Evolutionary conservation across 371 early-diverging fungal species (phyloP).

Genomic region (Apophysomyces trapeziformis): DNA sequence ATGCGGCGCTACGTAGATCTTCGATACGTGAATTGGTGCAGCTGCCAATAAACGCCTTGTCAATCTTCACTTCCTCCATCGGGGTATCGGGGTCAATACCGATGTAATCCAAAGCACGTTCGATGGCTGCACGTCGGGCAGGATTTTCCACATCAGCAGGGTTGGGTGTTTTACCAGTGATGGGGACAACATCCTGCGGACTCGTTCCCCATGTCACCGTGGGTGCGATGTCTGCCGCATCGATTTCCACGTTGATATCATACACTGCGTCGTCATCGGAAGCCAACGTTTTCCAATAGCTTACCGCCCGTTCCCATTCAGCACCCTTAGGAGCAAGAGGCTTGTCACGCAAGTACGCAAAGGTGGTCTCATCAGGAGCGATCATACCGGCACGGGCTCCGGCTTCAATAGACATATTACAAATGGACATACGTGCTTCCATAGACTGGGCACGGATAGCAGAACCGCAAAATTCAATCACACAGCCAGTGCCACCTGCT

Average conservation of each 20-base stretch:
- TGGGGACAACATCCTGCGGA: constrained; percentile 68
- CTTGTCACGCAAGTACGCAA: constrained; percentile 64
- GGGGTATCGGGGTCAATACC: constrained; percentile 67
- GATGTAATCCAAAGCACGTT: constrained; percentile 67
- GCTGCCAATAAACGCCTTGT: constrained; percentile 73
- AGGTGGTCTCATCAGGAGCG: constrained; percentile 71
- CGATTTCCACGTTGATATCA: constrained; percentile 62
- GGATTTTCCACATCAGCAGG: constrained; percentile 50
- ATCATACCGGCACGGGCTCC: constrained; percentile 79
- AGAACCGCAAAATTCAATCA: constrained; percentile 68
- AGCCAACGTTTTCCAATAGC: constrained; percentile 63
- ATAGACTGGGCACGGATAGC: constrained; percentile 54
- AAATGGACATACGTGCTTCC: constrained; percentile 75
- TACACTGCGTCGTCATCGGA: constrained; percentile 66
- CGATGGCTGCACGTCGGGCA: constrained; percentile 50
- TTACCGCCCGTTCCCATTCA: constrained; percentile 67
- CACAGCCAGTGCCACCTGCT: constrained; percentile 72
- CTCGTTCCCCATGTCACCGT: constrained; percentile 75
- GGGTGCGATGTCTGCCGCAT: constrained; percentile 64
- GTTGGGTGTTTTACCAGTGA: constrained; percentile 65
- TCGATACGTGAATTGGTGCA: constrained; percentile 81
- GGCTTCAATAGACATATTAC: constrained; percentile 78
- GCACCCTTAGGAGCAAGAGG: constrained; percentile 66
- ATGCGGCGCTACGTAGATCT: constrained; percentile 69
- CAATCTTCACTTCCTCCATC: constrained; percentile 61